Evolutionary conservation across 768 basidiomycete species (phyloP).

Genomic region (Dentipellis fragilis): DNA sequence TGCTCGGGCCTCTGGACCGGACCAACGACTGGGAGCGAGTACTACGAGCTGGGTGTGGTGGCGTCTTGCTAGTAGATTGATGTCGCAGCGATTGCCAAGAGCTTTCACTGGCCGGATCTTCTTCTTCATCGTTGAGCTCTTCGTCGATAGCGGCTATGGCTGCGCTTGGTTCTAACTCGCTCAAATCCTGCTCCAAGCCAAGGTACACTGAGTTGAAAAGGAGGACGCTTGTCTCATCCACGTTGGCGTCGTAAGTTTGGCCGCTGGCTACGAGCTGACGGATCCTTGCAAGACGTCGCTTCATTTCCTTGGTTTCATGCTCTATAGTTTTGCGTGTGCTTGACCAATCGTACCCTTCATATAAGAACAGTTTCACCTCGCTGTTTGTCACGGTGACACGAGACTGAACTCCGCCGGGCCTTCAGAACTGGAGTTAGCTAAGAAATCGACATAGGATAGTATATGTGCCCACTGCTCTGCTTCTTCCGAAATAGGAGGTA

Average conservation of each 20-base stretch:
- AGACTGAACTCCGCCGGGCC: too few relatives aligned
- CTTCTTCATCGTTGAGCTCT: constrained; percentile 61
- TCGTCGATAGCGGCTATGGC: constrained; percentile 90
- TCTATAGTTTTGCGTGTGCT: constrained; percentile 81
- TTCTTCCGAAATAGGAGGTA: constrained; percentile 42
- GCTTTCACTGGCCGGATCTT: constrained; percentile 66
- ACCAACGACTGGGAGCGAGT: constrained; percentile 43
- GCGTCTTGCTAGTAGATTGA: constrained; percentile 19
- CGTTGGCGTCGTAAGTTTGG: constrained; percentile 69
- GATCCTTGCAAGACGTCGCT: constrained; percentile 78
- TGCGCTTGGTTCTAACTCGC: constrained; percentile 63
- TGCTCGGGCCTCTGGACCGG: constrained; percentile 67
- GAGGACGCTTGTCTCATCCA: constrained; percentile 61
- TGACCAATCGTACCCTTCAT: constrained; percentile 94
- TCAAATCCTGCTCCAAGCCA: constrained; percentile 72
- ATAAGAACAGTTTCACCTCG: constrained; percentile 61
- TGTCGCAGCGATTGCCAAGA: constrained; percentile 87
- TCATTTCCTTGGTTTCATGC: constrained; percentile 80
- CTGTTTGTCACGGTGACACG: constrained; percentile 29
- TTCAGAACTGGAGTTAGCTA: too few relatives aligned
- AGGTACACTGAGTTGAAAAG: constrained; percentile 94
- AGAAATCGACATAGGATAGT: too few relatives aligned
- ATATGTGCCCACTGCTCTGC: constrained; percentile 32
- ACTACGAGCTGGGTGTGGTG: not conserved
- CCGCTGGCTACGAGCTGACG: constrained; percentile 86